Conservation (phyloP, 306 rosid genomes). For the Castanea sativa region DNA sequence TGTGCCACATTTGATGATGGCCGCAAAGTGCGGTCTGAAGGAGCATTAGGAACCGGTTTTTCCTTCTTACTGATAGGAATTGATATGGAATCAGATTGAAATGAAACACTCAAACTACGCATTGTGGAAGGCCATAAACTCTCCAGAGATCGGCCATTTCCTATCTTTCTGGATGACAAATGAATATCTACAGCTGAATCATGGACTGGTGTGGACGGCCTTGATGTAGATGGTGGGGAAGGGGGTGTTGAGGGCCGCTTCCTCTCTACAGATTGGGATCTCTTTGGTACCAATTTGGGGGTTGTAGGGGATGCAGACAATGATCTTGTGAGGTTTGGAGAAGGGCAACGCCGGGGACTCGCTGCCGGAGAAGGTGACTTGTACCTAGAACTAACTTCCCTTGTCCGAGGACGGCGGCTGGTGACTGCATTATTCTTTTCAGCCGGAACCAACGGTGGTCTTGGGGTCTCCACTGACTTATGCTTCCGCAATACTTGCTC, state of each 20-base stretch:
- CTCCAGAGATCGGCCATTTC: constrained; percentile 49
- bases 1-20: constrained; percentile 77
- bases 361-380: constrained; percentile 64
- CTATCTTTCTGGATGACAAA: constrained; percentile 42
- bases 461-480: constrained; percentile 43
- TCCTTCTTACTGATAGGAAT: constrained; percentile 91
- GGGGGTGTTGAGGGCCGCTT: constrained; percentile 86
- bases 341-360: constrained; percentile 56
- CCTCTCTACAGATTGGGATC: constrained; percentile 78
- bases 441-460: constrained; percentile 71
- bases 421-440: constrained; percentile 71
- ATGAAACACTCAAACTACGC: constrained; percentile 96
- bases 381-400: constrained; percentile 71
- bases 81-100: constrained; percentile 86
- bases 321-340: constrained; percentile 74
- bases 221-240: constrained; percentile 63
- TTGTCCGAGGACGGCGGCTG: constrained; percentile 41
- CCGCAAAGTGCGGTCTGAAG: constrained; percentile 71
- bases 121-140: constrained; percentile 94
- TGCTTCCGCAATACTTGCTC: constrained; percentile 61
- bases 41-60: constrained; percentile 58
- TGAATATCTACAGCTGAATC: constrained; percentile 54
- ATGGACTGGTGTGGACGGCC: constrained; percentile 71
- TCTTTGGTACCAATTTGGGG: constrained; percentile 56
- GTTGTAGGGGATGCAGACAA: constrained; percentile 47